Evolutionary conservation across 768 basidiomycete species (phyloP).

Genomic region (Rhodotorula babjevae): DNA sequence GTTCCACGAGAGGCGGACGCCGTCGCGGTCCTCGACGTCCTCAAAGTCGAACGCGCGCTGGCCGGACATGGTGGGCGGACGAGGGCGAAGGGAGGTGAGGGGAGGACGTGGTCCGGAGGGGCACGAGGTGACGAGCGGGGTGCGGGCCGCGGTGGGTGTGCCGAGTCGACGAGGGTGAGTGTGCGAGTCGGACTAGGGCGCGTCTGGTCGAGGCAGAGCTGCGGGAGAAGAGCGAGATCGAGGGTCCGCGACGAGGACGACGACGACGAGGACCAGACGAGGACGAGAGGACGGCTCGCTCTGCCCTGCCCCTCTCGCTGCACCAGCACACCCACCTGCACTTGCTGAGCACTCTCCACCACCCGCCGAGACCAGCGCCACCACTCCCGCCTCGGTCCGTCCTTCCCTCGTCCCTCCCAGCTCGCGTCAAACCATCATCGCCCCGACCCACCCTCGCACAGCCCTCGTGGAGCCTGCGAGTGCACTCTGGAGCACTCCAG

Average conservation of each 20-base stretch:
- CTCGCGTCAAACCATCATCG: not conserved
- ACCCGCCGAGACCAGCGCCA: not conserved
- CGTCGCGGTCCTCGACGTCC: constrained; percentile 95
- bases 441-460: no score
- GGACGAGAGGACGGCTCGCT: no score
- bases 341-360: not conserved
- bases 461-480: not conserved
- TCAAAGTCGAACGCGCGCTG: constrained; percentile 60
- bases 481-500: no score
- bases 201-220: no score
- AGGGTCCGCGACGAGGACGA: no score
- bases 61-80: not conserved
- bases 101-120: not conserved
- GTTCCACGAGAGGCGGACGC: constrained; percentile 95
- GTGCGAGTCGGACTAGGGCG: not conserved
- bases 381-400: not conserved
- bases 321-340: not conserved
- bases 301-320: no score
- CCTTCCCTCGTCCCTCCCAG: not conserved
- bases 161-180: not conserved
- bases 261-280: no score
- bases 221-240: no score
- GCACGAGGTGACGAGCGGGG: not conserved
- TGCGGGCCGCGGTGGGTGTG: no score
- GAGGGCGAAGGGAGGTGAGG: not conserved